Base-by-base conservation (phyloP, 2,329 filamentous ascomycete genomes). In the Ascochyta koolunga region DNA sequence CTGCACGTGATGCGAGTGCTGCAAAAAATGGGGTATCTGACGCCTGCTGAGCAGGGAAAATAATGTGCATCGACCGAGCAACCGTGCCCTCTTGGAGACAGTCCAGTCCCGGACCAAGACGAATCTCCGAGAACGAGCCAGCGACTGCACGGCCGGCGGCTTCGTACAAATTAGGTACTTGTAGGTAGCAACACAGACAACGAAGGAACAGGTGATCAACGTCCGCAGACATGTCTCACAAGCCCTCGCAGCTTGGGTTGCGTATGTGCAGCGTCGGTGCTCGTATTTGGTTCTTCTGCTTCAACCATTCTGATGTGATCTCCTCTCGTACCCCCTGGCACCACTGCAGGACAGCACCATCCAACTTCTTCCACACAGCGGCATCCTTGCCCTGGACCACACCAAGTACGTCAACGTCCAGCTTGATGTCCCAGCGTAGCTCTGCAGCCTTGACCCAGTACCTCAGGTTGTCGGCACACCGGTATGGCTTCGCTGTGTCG, bases 361-460 rank as follows among this genome's bases (percentile, higher is more conserved):
- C 93, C 60, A 99, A 96, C 50, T 87, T 84, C 45, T 83, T 79
- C 93, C 93, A 97, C 11, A 86, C 86, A 47, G 85, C 81, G 1
- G 82, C 82, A 43, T 84, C 82, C 55, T 82, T 88, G 68, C 88
- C 88, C 69, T 93, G 89, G 19, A 96, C 93, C 7, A 97, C 84
- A 24, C 89, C 91, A 76, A 96, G 88, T 19, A 93, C 91, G 68
- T 97, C 91, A 48, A 96, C 82, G 59, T 88, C 85, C 45, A 98
- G 80, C 63, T 89, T 84, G 33, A 93, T 85, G 76, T 98, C 95
- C 88, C 93, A 99, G 50, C 95, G 86, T 54, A 98, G 81, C 77
- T 99, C 93, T 7, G 93, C 92, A 1, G 93, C 95, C 79, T 99
- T 99, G 76, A 90, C 85, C 93, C 95, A 99, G 80, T 89, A 99